Evolutionary conservation across 805 yeast genomes (phyloP).

Genomic region (Henningerozyma blattae): DNA sequence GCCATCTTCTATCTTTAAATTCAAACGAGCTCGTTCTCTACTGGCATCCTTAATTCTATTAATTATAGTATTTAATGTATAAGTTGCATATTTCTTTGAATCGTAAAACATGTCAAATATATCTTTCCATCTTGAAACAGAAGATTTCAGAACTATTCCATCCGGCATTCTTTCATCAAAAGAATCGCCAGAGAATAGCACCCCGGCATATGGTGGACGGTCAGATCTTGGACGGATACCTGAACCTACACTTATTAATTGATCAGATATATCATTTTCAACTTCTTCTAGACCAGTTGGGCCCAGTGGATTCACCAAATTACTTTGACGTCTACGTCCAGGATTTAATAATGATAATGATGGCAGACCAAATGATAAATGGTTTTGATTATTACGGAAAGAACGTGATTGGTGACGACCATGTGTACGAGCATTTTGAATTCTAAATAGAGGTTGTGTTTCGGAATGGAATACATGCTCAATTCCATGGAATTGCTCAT

Average conservation of each 20-base stretch:
- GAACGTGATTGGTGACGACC: conserved; percentile 15
- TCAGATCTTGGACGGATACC: conserved; percentile 17
- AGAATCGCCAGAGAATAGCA: conserved; percentile 20
- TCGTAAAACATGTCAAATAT: conserved; percentile 39
- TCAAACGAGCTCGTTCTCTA: conserved; percentile 17
- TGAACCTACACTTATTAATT: conserved; percentile 14
- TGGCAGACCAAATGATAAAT: conserved; percentile 15
- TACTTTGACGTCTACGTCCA: conserved; percentile 19
- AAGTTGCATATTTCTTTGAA: conserved; percentile 24
- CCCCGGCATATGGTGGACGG: conserved; percentile 19
- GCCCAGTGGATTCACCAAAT: conserved; percentile 21
- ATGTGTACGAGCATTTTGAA: conserved; percentile 13
- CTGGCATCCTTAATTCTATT: conserved; percentile 40
- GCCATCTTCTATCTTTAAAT: conserved; percentile 19
- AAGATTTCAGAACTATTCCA: conserved; percentile 30
- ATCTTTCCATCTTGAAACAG: conserved; percentile 61
- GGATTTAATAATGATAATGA: conserved; percentile 19
- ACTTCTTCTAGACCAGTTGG: conserved; percentile 25
- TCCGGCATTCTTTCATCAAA: conserved; percentile 22
- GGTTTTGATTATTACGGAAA: conserved; percentile 8
- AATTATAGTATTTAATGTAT: conserved; percentile 32
- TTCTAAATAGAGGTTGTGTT: conserved; percentile 17
- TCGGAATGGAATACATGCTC: conserved; percentile 22
- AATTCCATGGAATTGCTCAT: conserved; percentile 21
- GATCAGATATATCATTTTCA: conserved; percentile 20